Percentiles rank a stretch among this genome's conserved stretches.
Conservation (phyloP, 2,329 filamentous ascomycete species). For the Beauveria bassiana region DNA sequence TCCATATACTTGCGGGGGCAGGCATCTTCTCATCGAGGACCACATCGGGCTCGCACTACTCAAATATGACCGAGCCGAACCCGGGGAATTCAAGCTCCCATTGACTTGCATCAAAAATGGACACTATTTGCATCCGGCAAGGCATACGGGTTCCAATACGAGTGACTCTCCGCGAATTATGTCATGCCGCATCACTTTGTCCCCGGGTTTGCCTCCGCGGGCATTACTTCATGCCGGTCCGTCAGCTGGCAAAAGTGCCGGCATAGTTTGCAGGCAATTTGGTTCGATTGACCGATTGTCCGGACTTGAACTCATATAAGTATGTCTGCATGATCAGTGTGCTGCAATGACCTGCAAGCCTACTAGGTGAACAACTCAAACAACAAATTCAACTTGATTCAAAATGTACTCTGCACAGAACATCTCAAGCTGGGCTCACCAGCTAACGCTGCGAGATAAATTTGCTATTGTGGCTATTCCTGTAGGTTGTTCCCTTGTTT, state of each 20-base stretch:
- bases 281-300: background rate
- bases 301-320: background rate
- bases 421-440: background rate
- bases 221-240: background rate
- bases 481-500: background rate
- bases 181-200: background rate
- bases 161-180: background rate
- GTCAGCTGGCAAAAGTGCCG: background rate
- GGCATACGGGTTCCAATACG: background rate
- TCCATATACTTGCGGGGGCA: background rate
- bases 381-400: background rate
- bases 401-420: background rate
- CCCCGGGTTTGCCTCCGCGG: background rate
- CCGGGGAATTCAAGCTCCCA: background rate
- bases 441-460: background rate
- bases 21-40: background rate
- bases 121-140: background rate
- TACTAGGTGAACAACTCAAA: background rate
- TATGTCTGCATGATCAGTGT: background rate
- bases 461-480: background rate
- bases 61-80: background rate
- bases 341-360: background rate
- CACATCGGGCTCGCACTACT: background rate
- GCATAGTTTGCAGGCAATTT: background rate
- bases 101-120: background rate